phyloP scores from a whole-genome alignment of 352 stramenopile species.

The Phytophthora idaei region DNA sequence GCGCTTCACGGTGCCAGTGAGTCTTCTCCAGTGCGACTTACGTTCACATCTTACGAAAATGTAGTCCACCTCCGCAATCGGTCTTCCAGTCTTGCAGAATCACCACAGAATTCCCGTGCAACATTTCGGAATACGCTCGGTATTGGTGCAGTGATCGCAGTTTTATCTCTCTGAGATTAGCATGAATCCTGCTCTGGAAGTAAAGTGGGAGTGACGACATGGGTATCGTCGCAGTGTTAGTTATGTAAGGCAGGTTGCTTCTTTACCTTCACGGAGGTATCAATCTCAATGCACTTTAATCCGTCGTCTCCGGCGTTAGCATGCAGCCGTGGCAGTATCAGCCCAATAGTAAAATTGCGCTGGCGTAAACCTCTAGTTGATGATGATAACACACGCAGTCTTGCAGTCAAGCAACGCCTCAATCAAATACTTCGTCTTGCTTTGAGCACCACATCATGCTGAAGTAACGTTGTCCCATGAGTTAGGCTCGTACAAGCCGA shows the following conservation, averaged over 20 bases:
- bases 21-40: slow-evolving; percentile 27
- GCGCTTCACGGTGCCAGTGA: slow-evolving; percentile 36
- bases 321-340: too few species aligned
- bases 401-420: too few species aligned
- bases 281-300: too few species aligned
- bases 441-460: slow-evolving; percentile 33
- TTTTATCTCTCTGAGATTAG: slow-evolving; percentile 33
- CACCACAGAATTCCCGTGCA: slow-evolving; percentile 1
- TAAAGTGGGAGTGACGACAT: slow-evolving; percentile 7
- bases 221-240: slow-evolving; percentile 10
- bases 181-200: not conserved
- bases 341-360: too few species aligned
- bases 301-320: too few species aligned
- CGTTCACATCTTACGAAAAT: slow-evolving; percentile 32
- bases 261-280: slow-evolving; percentile 3
- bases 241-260: not conserved
- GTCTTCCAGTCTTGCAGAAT: slow-evolving; percentile 4
- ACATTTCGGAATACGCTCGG: slow-evolving; percentile 44
- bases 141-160: slow-evolving; percentile 50
- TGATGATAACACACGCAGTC: too few species aligned
- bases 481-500: slow-evolving; percentile 92
- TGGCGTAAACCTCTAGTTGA: too few species aligned
- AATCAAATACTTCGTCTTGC: not conserved
- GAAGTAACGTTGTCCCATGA: slow-evolving; percentile 87
- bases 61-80: slow-evolving; percentile 6